A percentile compares a stretch with the other conserved stretches of the same genome.
These are phyloP conservation scores for Alternaria sp. DNA, from an alignment of 2,329 filamentous ascomycete species.

Conservation along the genomic window DNA sequence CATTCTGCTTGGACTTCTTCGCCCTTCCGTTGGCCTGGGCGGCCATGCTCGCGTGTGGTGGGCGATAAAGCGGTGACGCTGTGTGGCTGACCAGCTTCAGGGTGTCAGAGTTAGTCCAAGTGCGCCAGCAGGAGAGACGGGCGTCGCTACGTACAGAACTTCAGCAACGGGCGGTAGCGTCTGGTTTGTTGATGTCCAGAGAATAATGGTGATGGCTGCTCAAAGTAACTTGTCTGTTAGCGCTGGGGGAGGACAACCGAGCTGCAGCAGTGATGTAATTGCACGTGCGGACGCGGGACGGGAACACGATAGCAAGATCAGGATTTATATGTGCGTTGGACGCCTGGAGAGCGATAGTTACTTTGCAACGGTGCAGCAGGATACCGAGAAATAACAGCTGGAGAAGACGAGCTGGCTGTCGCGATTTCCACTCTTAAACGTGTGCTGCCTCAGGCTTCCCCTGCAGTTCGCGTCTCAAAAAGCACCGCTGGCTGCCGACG, in stretches of 20 bases:
- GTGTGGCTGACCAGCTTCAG: conserved; percentile 9
- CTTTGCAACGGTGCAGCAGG: neutral
- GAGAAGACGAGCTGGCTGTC: neutral
- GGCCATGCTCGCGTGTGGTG: conserved; percentile 44
- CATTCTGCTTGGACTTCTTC: conserved; percentile 48
- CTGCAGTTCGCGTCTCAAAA: conserved; percentile 4
- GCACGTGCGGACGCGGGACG: conserved; percentile 39
- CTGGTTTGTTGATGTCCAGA: conserved; percentile 21
- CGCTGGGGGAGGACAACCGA: conserved; percentile 28
- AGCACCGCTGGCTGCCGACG: neutral
- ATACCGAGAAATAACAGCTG: neutral
- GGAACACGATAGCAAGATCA: conserved; percentile 18
- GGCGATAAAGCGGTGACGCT: conserved; percentile 15
- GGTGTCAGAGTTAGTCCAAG: conserved; percentile 2
- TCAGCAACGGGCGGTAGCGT: conserved; percentile 9
- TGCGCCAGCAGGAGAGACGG: neutral
- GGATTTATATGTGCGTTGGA: conserved; percentile 15
- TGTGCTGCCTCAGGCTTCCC: conserved; percentile 13
- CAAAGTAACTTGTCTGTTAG: conserved; percentile 19
- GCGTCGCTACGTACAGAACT: conserved; percentile 10
- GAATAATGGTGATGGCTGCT: conserved; percentile 22
- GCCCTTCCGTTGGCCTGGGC: conserved; percentile 49
- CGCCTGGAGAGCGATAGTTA: neutral
- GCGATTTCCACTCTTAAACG: neutral
- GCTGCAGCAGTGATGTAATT: conserved; percentile 39